Evolutionary conservation across 2,329 filamentous ascomycete species (phyloP), one percentile per base, ranked within the genome.

Genomic region (Diaporthe capsici): DNA sequence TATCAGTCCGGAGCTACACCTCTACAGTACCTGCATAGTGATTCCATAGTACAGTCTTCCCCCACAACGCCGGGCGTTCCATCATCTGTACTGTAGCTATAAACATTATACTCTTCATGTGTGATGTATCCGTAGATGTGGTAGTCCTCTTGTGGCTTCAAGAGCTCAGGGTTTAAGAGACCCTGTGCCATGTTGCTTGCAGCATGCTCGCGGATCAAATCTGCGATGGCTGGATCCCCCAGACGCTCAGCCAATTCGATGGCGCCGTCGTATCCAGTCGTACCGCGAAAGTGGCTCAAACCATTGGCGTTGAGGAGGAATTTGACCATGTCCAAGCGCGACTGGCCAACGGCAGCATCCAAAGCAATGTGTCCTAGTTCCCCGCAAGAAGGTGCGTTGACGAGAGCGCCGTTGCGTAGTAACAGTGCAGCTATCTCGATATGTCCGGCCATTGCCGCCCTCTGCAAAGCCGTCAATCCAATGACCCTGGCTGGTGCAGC

Each of bases 341-440:
- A n/a, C n/a, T n/a, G n/a, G n/a, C n/a, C n/a, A 3, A 15, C 31
- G 5, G 31, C 31, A 1, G 0, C 0, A 28, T 60, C 57, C 3
- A 60, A 37, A 37, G 57, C 57, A 12, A 2, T 55, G 25, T 13
- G 1, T 6, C 20, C 9, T 0, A 10, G 9, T 37, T 10, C 2
- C 34, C 7, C 8, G 9, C 22, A n/a, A 17, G 31, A 1, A n/a
- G 31, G 20, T n/a, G 57, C 57, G 31, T 60, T 60, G 57, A 60
- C 20, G 31, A 22, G 25, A n/a, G 57, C 57, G 4, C 57, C 57
- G 15, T 60, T 28, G 10, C 57, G 31, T 9, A 60, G 57, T 2
- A 60, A 37, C 6, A 60, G 31, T 7, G 20, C 57, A n/a, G 20
- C 57, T n/a, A 39, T 6, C 57, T 60, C 57, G 2, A 39, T 10